These are phyloP conservation scores for Akebia trifoliata DNA, from an alignment of 164 flowering plant species.

Conservation along the genomic window DNA sequence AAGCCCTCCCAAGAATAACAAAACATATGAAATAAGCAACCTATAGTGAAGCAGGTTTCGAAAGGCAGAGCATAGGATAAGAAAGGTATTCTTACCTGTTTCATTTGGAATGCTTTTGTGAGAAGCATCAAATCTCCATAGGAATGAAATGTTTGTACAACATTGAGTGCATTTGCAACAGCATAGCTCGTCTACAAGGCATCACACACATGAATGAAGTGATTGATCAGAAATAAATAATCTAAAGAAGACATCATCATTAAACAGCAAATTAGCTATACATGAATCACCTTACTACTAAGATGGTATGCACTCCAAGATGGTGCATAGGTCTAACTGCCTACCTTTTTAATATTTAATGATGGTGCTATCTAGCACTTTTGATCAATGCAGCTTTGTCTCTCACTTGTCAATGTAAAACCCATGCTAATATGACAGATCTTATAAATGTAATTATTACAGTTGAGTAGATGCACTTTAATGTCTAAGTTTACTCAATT, in stretches of 20 bases:
- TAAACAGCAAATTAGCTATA: background rate
- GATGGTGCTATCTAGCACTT: background rate
- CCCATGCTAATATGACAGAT: background rate
- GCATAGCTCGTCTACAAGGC: constrained; percentile 63
- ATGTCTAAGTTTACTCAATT: no score
- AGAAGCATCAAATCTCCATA: constrained; percentile 86
- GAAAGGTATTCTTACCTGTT: constrained; percentile 41
- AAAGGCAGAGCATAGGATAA: background rate
- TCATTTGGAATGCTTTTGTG: constrained; percentile 51
- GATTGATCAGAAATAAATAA: background rate
- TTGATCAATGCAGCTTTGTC: background rate
- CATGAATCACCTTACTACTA: background rate
- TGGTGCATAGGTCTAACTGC: background rate
- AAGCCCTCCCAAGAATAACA: background rate
- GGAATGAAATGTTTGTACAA: constrained; percentile 78
- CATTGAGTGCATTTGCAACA: constrained; percentile 81
- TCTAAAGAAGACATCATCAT: background rate
- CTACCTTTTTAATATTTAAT: background rate
- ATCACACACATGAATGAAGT: constrained; percentile 2
- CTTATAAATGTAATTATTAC: no score
- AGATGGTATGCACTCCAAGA: background rate
- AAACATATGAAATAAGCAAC: background rate
- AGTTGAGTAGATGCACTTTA: no score
- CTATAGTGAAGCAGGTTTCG: background rate
- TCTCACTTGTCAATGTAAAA: background rate